Evolutionary conservation across 2,329 filamentous ascomycete genomes (phyloP).

Genomic region (Claviceps spartinae): DNA sequence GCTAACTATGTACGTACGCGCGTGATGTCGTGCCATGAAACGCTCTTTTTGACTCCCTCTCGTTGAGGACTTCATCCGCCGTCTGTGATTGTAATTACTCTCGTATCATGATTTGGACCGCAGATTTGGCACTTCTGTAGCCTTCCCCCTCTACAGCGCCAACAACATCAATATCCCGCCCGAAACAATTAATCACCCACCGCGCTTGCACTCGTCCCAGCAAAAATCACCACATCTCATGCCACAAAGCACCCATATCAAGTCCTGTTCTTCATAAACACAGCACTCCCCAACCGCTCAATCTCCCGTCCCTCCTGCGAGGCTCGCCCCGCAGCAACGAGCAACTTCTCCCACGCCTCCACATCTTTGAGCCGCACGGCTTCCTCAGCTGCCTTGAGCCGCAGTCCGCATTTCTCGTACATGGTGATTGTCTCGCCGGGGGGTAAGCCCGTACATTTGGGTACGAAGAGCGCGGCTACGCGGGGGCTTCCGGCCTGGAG

Average conservation of each 20-base stretch:
- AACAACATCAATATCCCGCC: too few species aligned
- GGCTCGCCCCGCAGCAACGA: constrained; percentile 57
- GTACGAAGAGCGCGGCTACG: constrained; percentile 69
- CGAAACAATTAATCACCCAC: too few species aligned
- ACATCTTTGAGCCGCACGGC: constrained; percentile 70
- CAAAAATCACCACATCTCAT: neutral
- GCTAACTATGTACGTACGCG: too few species aligned
- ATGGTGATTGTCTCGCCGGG: constrained; percentile 65
- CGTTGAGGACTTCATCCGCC: too few species aligned
- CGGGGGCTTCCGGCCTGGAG: constrained; percentile 82
- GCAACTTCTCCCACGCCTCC: constrained; percentile 58
- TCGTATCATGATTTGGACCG: too few species aligned
- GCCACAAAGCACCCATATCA: neutral
- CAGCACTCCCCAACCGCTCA: constrained; percentile 57
- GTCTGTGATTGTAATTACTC: too few species aligned
- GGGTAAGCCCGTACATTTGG: constrained; percentile 66
- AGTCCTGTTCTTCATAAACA: constrained; percentile 30
- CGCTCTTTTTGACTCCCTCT: too few species aligned
- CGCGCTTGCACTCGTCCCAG: too few species aligned
- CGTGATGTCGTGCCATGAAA: too few species aligned
- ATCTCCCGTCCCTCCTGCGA: constrained; percentile 62
- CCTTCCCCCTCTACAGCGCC: too few species aligned
- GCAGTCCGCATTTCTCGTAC: constrained; percentile 93
- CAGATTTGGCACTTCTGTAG: too few species aligned
- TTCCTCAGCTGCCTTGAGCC: constrained; percentile 81